Evolutionary conservation across 2,329 filamentous ascomycete genomes (phyloP).

Genomic region (Talaromyces sp.): DNA sequence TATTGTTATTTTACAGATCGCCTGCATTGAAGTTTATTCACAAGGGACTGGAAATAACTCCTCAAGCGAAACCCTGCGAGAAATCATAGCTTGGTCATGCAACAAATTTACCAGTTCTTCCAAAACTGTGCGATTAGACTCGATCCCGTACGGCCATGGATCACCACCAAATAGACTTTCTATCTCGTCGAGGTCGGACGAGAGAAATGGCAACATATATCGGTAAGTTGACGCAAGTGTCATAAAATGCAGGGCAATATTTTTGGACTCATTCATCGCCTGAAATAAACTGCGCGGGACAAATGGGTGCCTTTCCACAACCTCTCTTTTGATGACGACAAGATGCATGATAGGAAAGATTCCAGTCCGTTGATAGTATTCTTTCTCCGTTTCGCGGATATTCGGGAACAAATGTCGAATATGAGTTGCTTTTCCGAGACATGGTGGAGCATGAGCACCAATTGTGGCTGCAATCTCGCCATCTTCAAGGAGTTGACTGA

Average conservation of each 20-base stretch:
- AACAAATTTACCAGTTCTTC: slow-evolving; percentile 27
- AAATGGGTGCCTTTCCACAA: slow-evolving; percentile 26
- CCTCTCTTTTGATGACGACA: slow-evolving; percentile 20
- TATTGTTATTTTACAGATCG: too few species aligned
- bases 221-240: slow-evolving; percentile 21
- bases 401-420: slow-evolving; percentile 24
- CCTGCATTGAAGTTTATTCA: too few species aligned
- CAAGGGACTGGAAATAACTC: slow-evolving; percentile 23
- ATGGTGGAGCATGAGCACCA: slow-evolving; percentile 28
- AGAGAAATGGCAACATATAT: slow-evolving; percentile 35
- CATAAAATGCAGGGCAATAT: slow-evolving; percentile 27
- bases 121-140: slow-evolving; percentile 27
- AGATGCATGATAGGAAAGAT: slow-evolving; percentile 33
- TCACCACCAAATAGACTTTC: slow-evolving; percentile 24
- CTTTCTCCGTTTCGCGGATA: slow-evolving; percentile 29
- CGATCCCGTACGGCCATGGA: slow-evolving; percentile 29
- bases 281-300: slow-evolving; percentile 28
- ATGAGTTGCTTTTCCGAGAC: slow-evolving; percentile 21
- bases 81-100: slow-evolving; percentile 28
- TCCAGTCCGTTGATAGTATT: slow-evolving; percentile 26
- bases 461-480: slow-evolving; percentile 37
- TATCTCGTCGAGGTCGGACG: slow-evolving; percentile 29
- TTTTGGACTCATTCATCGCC: slow-evolving; percentile 29
- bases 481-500: slow-evolving; percentile 28
- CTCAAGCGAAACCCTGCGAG: slow-evolving; percentile 22